Evolutionary conservation across 805 yeast species (phyloP), one percentile per base, ranked within the genome.

Genomic region (Wickerhamiella lipophila): DNA sequence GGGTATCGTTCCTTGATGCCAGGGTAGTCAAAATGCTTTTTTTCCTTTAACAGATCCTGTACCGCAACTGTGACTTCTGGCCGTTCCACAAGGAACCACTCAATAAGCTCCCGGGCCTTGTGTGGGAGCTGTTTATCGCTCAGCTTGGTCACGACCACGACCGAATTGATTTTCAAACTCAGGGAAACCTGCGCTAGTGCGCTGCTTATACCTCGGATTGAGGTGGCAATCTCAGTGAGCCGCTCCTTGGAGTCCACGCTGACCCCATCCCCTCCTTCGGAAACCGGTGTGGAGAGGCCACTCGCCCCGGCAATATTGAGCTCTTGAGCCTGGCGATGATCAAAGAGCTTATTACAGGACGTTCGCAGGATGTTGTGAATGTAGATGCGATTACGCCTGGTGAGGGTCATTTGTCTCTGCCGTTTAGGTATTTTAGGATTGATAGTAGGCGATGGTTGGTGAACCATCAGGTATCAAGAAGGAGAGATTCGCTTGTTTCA

Each of bases 21-120:
- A 1, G 64, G 66, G 1, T 76, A 73, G 56, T 77, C 77, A 60
- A 89, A 88, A 54, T 82, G 68, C 49, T 73, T 71, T 54, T 82
- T 79, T 15, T 68, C 62, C 55, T 75, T 71, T 50, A 89, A 68
- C 52, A 78, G 76, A 49, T 74, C 68, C 60, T 89, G 96, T 9
- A 89, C 94, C 60, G 79, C 83, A 1, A 88, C 80, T 1, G 63
- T 68, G 7, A 75, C 56, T 15, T 32, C 47, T 9, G 26, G 42
- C 26, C 40, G 23, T 11, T 35, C 23, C n/a, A 6, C 60, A 60
- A 16, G 61, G 56, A 51, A 51, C 60, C 60, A 58, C 29, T 52
- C 53, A 13, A 46, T 53, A 18, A 58, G 43, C 34, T 52, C 50
- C 26, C 52, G 47, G 9, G 58, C 47, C 42, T 52, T 51, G n/a